Evolutionary conservation across 371 early-diverging fungal species (phyloP), one percentile per base, ranked within the genome.

Genomic region (Mortierella sp.): DNA sequence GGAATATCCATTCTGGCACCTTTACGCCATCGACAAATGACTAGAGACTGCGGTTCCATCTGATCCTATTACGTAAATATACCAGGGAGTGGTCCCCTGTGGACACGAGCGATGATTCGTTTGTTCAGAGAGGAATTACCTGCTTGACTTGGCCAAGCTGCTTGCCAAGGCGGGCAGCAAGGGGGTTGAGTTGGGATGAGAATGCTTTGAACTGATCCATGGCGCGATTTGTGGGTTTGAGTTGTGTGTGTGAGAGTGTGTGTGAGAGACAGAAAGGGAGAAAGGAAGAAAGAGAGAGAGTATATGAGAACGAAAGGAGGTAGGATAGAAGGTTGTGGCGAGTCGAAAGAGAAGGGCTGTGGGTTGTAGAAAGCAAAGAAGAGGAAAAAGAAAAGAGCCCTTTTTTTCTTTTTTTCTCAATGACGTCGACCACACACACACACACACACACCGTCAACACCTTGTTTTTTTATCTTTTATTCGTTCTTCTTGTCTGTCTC

Each of bases 141-240:
- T 94, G 95, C 85, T 90, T 87, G 75, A 91, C 91, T 81, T 95
- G 95, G 58, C 89, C 91, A 70, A 94, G 84, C 58, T 92, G 89
- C 80, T 90, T 89, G 77, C 87, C 86, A 28, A 94, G 84, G 63
- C 84, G 87, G 62, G 87, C 84, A 19, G 94, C 92, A 62, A 94
- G 87, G 26, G 95, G 95, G 75, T 87, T 91, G 60, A 93, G 83
- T 66, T 86, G 89, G 65, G 87, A 85, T 14, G 87, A 83, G 55
- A 92, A 83, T 68, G 81, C 87, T 37, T 86, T 85, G 74, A 93
- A 85, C 56, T 85, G 84, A 71, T 91, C 91, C 84, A 92, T 84
- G 18, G 77, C 83, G 57, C 14, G 19, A 14, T 28, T 18, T 76
- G 58, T 80, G 82, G 37, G 80, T 62, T 37, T 37, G 37, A 9